Evolutionary conservation across 1,284 basidiomycete species (phyloP), one percentile per base, ranked within the genome.

Genomic region (Amylostereum chailletii): DNA sequence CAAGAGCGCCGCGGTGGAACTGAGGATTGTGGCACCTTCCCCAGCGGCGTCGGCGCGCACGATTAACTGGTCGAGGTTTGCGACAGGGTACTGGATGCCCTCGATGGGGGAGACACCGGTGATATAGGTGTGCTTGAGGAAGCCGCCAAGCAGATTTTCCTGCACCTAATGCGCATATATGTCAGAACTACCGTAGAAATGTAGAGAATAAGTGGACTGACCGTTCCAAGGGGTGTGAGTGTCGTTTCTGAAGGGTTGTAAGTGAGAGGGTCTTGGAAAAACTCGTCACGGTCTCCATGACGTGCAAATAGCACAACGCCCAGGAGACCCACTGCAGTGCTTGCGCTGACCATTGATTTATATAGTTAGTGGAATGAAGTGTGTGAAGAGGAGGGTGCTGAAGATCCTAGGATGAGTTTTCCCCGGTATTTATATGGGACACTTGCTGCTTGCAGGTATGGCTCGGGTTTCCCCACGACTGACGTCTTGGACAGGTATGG

Each of bases 221-320:
- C 61, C 52, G 67, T 65, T 5, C 70, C 71, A 0, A 72, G 61
- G 0, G 70, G 61, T 1, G 70, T 74, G 53, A 72, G 65, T 39
- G 63, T 61, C 27, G 72, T 75, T 32, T 65, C 55, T 4, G 65
- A 60, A 0, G 71, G 66, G 10, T 64, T 60, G 58, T 75, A 74
- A 30, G 60, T 58, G 39, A 56, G 48, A 26, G 63, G 62, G 48
- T 62, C 60, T 50, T 67, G 66, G 56, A 65, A 69, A 57, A 66
- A 69, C 19, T 62, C 70, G 45, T 65, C 58, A 10, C 71, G 63
- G 52, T 76, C 74, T 45, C 74, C 73, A 47, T 76, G 74, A 8
- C 74, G 66, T 26, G 69, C 68, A 46, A 75, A 58, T 46, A 73
- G 55, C 38, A 75, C 65, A 19, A 70, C 62, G 5, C 71, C 72